Evolutionary conservation across 106 monocot genomes (phyloP).

Genomic region (Acanthochlamys bracteata): DNA sequence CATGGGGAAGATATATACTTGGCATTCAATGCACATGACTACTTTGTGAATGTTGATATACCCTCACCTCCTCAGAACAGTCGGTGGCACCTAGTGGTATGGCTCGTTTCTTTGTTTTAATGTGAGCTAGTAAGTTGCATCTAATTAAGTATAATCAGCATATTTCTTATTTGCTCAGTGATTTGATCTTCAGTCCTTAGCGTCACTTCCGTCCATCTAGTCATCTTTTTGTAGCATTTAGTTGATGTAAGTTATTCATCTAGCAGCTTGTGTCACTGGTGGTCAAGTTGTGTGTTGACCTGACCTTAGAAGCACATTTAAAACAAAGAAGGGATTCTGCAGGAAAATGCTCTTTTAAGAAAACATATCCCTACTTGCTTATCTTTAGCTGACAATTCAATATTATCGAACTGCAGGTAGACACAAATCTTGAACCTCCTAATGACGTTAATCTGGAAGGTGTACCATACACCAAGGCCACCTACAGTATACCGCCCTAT

Average conservation of each 20-base stretch:
- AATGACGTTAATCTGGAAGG: slow-evolving; percentile 65
- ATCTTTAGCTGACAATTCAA: not conserved
- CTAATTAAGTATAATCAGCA: not conserved
- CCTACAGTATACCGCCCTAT: slow-evolving; percentile 64
- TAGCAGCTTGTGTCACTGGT: no score
- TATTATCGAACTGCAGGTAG: slow-evolving; percentile 45
- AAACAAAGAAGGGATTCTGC: no score
- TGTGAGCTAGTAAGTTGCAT: no score
- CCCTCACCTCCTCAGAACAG: slow-evolving; percentile 58
- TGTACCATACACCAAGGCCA: slow-evolving; percentile 9
- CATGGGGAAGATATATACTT: slow-evolving; percentile 69
- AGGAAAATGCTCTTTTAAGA: not conserved
- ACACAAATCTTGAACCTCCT: slow-evolving; percentile 75
- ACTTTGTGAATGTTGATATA: slow-evolving; percentile 46
- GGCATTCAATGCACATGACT: slow-evolving; percentile 94
- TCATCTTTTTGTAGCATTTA: no score
- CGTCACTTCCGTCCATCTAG: no score
- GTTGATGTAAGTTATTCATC: no score
- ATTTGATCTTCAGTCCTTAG: no score
- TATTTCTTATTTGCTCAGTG: not conserved
- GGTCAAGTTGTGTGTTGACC: no score
- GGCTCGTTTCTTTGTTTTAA: not conserved
- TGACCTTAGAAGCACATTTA: no score
- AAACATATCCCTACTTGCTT: not conserved
- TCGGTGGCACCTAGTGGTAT: slow-evolving; percentile 90